Conservation (phyloP, 2,329 filamentous ascomycete species). For the Periglandula ipomoeae region DNA sequence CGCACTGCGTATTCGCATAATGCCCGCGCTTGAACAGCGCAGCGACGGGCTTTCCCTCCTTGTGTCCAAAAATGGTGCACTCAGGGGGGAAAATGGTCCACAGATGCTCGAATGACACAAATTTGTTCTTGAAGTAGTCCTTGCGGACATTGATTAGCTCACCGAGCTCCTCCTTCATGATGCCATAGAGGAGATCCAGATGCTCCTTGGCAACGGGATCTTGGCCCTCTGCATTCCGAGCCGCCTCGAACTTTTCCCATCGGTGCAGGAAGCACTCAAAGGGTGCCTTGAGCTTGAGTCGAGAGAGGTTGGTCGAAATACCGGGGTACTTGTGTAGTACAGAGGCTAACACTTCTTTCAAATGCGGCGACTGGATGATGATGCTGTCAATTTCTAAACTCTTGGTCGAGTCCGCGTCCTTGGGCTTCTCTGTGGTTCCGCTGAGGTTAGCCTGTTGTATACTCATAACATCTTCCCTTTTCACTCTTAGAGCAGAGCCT, state of each 20-base stretch:
- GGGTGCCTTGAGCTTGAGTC: constrained; percentile 51
- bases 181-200: constrained; percentile 34
- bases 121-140: constrained; percentile 43
- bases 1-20: constrained; percentile 28
- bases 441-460: no score
- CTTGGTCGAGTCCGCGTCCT: constrained; percentile 49
- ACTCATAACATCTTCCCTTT: no score
- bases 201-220: constrained; percentile 36
- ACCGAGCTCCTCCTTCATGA: constrained; percentile 41
- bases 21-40: constrained; percentile 28
- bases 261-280: constrained; percentile 59
- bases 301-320: constrained; percentile 48
- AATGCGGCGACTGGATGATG: constrained; percentile 51
- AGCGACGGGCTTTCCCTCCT: constrained; percentile 29
- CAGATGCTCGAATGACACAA: constrained; percentile 42
- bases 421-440: constrained; percentile 29
- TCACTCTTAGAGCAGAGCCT: no score
- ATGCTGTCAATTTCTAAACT: constrained; percentile 53
- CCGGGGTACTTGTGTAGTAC: constrained; percentile 51
- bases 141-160: constrained; percentile 38
- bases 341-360: constrained; percentile 46
- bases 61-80: constrained; percentile 27
- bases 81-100: constrained; percentile 48
- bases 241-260: constrained; percentile 41
- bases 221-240: constrained; percentile 29